Evolutionary conservation across 805 yeast genomes (phyloP).

Genomic region (Candida nonsorbophila): DNA sequence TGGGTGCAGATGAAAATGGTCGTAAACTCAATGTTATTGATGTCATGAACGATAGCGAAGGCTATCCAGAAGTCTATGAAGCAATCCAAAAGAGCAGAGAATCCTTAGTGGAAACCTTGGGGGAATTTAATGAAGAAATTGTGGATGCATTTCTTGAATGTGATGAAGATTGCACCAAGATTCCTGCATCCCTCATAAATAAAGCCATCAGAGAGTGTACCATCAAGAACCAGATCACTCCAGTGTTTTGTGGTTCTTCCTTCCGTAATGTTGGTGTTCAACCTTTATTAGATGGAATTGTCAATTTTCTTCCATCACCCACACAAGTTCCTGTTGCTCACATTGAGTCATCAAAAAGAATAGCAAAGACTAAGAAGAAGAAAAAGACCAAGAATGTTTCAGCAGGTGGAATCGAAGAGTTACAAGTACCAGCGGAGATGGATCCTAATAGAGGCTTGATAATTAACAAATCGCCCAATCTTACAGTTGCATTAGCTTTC

Average conservation of each 20-base stretch:
- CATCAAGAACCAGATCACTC: constrained; percentile 51
- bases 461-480: constrained; percentile 50
- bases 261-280: constrained; percentile 93
- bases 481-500: constrained; percentile 81
- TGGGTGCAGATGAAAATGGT: constrained; percentile 40
- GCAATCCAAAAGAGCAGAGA: constrained; percentile 58
- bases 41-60: constrained; percentile 22
- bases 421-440: constrained; percentile 26
- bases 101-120: constrained; percentile 75
- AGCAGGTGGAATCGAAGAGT: constrained; percentile 1
- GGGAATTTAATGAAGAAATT: constrained; percentile 75
- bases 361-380: constrained; percentile 12
- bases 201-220: constrained; percentile 63
- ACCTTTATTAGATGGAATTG: constrained; percentile 82
- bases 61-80: constrained; percentile 30
- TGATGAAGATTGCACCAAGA: constrained; percentile 62
- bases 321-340: constrained; percentile 56
- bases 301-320: constrained; percentile 79
- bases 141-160: constrained; percentile 73
- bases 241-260: constrained; percentile 90
- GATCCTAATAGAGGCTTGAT: constrained; percentile 44
- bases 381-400: constrained; percentile 7
- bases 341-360: constrained; percentile 24
- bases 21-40: constrained; percentile 44
- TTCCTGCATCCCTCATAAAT: constrained; percentile 52